Conservation (phyloP, 2,329 filamentous ascomycete species). For the Fusarium illudens region DNA sequence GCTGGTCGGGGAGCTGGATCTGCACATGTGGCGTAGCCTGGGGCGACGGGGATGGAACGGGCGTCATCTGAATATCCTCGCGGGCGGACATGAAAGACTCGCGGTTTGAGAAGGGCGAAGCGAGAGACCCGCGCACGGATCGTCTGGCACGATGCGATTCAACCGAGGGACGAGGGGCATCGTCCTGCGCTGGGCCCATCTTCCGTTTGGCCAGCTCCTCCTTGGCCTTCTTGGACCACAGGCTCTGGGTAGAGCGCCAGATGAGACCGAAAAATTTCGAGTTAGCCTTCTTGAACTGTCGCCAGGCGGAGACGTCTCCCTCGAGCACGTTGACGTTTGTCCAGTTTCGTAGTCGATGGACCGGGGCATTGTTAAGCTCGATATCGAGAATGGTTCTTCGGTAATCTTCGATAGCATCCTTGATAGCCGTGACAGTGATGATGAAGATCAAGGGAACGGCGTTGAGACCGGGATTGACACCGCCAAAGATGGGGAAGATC, state of each 20-base stretch:
- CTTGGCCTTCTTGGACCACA: slow-evolving; percentile 62
- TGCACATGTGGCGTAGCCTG: slow-evolving; percentile 45
- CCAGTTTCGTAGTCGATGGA: slow-evolving; percentile 89
- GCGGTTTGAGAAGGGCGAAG: slow-evolving; percentile 63
- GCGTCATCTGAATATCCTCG: slow-evolving; percentile 93
- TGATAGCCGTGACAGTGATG: slow-evolving; percentile 85
- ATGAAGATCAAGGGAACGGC: slow-evolving; percentile 94
- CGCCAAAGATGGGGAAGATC: slow-evolving; percentile 97
- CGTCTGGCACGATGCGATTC: slow-evolving; percentile 49
- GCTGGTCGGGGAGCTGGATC: slow-evolving; percentile 51
- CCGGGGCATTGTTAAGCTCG: slow-evolving; percentile 93
- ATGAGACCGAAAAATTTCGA: slow-evolving; percentile 67
- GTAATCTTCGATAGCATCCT: slow-evolving; percentile 96
- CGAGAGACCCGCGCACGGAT: slow-evolving; percentile 50
- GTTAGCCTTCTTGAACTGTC: slow-evolving; percentile 88
- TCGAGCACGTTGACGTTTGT: slow-evolving; percentile 92
- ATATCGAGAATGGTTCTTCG: slow-evolving; percentile 89
- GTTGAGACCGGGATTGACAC: slow-evolving; percentile 86
- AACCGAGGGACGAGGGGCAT: slow-evolving; percentile 69
- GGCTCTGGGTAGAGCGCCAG: slow-evolving; percentile 55
- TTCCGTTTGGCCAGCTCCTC: slow-evolving; percentile 60
- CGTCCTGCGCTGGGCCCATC: slow-evolving; percentile 43
- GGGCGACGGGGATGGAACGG: slow-evolving; percentile 82
- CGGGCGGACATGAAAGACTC: slow-evolving; percentile 63
- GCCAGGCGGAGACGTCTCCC: slow-evolving; percentile 86